phyloP scores from a whole-genome alignment of 352 stramenopile species.

The Saprolegnia diclina region DNA sequence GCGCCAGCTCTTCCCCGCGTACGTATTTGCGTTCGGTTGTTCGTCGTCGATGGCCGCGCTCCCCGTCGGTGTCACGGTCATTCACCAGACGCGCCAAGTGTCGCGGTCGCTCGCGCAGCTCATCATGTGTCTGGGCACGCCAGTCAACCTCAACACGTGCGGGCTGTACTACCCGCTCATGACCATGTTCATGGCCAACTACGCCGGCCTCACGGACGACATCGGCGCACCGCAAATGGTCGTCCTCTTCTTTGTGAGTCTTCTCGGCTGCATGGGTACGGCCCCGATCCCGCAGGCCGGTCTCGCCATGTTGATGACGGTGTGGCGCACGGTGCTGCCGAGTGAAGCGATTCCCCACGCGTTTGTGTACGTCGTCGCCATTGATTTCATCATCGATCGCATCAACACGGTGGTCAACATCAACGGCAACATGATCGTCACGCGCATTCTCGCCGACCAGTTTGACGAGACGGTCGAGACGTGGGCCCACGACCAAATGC shows the following conservation, averaged over 20 bases:
- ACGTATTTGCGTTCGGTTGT: constrained; percentile 38
- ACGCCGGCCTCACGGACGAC: constrained; percentile 40
- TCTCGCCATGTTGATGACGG: constrained; percentile 70
- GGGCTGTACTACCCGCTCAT: constrained; percentile 62
- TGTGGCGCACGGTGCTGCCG: constrained; percentile 62
- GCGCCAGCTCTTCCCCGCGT: constrained; percentile 31
- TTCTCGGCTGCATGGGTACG: constrained; percentile 61
- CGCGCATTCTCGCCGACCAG: constrained; percentile 65
- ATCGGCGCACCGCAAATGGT: constrained; percentile 37
- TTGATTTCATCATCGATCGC: constrained; percentile 65
- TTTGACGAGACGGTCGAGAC: constrained; percentile 38
- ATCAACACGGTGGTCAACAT: constrained; percentile 71
- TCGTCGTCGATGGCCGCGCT: constrained; percentile 43
- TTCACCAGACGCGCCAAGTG: background rate
- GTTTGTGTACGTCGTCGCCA: constrained; percentile 62
- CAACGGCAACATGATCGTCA: constrained; percentile 75
- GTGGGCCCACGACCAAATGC: background rate
- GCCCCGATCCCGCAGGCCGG: constrained; percentile 65
- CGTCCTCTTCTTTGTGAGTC: constrained; percentile 54
- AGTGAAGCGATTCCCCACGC: constrained; percentile 42
- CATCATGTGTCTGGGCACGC: constrained; percentile 60
- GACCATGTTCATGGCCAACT: constrained; percentile 57
- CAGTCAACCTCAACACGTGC: constrained; percentile 48
- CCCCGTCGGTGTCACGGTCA: constrained; percentile 27
- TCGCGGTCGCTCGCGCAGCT: constrained; percentile 63